Base-by-base conservation (phyloP, 2,329 filamentous ascomycete genomes). In the Nigrospora osmanthi region DNA sequence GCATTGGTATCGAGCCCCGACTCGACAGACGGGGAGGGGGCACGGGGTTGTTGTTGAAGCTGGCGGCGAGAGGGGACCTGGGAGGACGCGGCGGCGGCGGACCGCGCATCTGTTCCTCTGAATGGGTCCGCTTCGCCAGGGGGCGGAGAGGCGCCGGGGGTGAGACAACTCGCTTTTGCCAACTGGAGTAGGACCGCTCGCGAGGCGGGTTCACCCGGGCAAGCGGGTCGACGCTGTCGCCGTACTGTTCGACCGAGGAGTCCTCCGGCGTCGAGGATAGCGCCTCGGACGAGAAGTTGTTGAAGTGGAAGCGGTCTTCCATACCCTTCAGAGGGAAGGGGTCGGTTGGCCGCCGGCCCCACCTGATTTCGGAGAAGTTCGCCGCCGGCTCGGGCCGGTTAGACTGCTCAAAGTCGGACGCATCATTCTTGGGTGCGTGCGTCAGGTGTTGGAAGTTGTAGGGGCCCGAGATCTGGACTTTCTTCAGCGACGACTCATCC, bases 391-490 rank as follows among this genome's bases (percentile, higher is more conserved):
- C 65, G 40, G 61, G 59, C 14, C 65, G 67, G 51, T 64, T 71
- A 3, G 62, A 53, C 28, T 64, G 60, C 36, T 68, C 63, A 7
- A 71, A 49, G 45, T 64, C 65, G 4, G 69, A 61, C 3, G 73
- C 47, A 41, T 72, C 65, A 30, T 80, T 72, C 39, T 71, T 72
- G 12, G 70, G 65, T 12, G 74, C 78, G 56, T 83, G 79, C 4
- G 75, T 72, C 32, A 84, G 69, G 59, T 84, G 80, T 56, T 83
- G 79, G 49, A 84, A 84, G 64, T 83, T 82, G 61, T 80, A 83
- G 3, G 80, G 80, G 1, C 68, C 73, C 1, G 80, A 84, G 44
- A 84, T 84, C 44, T 73, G 71, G 41, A 73, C 56, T 49, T 68
- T 72, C 54, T 61, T 73, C 43, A 59, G 57, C 13, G 56, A 59